Evolutionary conservation across 129 eudicot species (phyloP), one percentile per base, ranked within the genome.

Genomic region (Helianthus tuberosus): DNA sequence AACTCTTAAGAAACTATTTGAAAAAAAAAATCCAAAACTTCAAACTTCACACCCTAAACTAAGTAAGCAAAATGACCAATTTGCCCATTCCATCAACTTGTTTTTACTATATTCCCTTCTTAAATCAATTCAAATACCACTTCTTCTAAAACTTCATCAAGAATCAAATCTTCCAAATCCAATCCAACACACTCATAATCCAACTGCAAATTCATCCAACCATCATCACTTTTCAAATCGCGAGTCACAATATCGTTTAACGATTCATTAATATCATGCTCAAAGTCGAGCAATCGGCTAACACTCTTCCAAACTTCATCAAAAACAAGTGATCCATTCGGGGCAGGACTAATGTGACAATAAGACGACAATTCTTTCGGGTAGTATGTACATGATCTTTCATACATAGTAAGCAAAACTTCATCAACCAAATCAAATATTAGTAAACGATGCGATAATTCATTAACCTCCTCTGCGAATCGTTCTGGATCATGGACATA

Each of bases 171-270:
- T 68, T 93, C 98, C 52, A 93, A 65, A 47, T 88, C 89, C 15
- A 90, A 79, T 41, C 81, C 96, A 59, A 82, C 73, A 72, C 74
- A 74, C 76, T 93, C 97, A 1, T 74, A 75, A 46, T 86, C 96
- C 64, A 77, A 44, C 75, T 86, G 96, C 68, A 90, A 91, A 66
- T 86, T 93, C 95, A 86, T 90, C 98, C 97, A 93, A 43, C 89
- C 87, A 76, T 76, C 78, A 55, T 79, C 86, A 59, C 76, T 80
- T 9, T 63, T 69, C 60, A 90, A 46, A 62, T 93, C 98, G 46
- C 46, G 75, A 64, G 71, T 66, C 64, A 88, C 77, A 10, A 85
- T 72, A 44, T 62, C 39, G 27, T 90, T 83, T 10, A 84, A 10
- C 8, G 76, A 66, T 23, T 76, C 81, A 29, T 77, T 83, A 32